These are phyloP conservation scores for Trypanosoma mega DNA, from an alignment of 208 protist genomes.

Conservation along the genomic window DNA sequence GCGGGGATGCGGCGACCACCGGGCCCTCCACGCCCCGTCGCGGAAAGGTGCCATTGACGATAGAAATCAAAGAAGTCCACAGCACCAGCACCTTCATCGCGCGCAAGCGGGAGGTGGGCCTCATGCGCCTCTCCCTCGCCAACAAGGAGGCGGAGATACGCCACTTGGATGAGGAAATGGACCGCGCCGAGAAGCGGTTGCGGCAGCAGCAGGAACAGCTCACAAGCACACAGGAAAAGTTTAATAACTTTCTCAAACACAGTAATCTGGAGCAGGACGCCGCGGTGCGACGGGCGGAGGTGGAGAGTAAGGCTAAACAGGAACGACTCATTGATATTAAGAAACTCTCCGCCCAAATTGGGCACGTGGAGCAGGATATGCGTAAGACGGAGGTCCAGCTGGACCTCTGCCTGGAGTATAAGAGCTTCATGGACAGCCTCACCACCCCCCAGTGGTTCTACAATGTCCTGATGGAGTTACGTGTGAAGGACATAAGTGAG, in stretches of 20 bases:
- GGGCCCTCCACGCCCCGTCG: neutral
- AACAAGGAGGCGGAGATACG: constrained; percentile 93
- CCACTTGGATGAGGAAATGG: constrained; percentile 92
- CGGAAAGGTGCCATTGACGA: constrained; percentile 8
- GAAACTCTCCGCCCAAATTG: constrained; percentile 92
- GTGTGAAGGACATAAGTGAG: constrained; percentile 56
- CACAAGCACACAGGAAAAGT: constrained; percentile 89
- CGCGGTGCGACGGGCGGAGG: constrained; percentile 92
- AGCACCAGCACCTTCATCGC: constrained; percentile 92
- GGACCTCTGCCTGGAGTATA: constrained; percentile 90
- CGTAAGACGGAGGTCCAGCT: constrained; percentile 90
- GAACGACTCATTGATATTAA: constrained; percentile 95
- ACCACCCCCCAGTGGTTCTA: constrained; percentile 83
- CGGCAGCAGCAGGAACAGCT: constrained; percentile 93
- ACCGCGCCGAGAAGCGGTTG: constrained; percentile 88
- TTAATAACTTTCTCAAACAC: constrained; percentile 95
- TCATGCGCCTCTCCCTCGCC: constrained; percentile 93
- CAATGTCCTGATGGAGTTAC: constrained; percentile 71
- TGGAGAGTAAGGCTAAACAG: constrained; percentile 89
- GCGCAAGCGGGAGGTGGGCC: constrained; percentile 95
- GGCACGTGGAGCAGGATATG: constrained; percentile 86
- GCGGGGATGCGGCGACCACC: neutral
- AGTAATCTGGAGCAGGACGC: constrained; percentile 95
- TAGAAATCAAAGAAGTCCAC: constrained; percentile 70
- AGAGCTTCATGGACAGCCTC: constrained; percentile 92